These are phyloP conservation scores for Aspergillus intermedius DNA, from an alignment of 2,329 filamentous ascomycete species.

Conservation along the genomic window DNA sequence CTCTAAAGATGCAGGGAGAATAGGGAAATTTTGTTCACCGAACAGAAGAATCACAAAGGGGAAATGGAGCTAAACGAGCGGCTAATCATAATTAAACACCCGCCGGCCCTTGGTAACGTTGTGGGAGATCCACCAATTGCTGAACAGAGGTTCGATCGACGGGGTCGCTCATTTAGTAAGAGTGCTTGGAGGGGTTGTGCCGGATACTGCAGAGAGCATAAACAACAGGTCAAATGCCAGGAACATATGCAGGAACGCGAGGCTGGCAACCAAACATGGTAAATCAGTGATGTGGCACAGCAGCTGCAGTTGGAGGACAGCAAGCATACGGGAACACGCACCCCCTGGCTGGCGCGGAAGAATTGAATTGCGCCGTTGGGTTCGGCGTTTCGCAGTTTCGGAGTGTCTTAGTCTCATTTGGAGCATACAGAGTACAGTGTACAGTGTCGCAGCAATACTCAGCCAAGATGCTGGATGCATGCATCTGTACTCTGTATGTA, in stretches of 20 bases:
- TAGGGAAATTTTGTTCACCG: not conserved
- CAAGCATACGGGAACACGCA: not conserved
- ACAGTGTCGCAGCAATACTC: not conserved
- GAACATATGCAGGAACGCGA: not conserved
- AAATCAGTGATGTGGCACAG: not conserved
- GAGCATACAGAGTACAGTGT: not conserved
- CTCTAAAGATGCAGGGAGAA: not conserved
- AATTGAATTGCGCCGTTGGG: conserved; percentile 13
- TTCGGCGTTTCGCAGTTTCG: conserved; percentile 9
- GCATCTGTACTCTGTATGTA: not conserved
- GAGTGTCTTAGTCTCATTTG: not conserved
- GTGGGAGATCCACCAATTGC: not conserved
- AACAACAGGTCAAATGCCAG: not conserved
- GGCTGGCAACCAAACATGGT: not conserved
- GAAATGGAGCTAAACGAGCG: not conserved
- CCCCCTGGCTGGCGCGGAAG: not conserved
- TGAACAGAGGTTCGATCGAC: not conserved
- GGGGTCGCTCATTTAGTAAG: not conserved
- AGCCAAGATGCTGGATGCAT: not conserved
- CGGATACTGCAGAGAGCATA: not conserved
- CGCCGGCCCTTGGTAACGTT: not conserved
- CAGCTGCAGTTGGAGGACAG: not conserved
- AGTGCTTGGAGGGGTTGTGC: not conserved
- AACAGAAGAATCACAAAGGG: not conserved
- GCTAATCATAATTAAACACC: not conserved